phyloP scores from a whole-genome alignment of 1,284 basidiomycete genomes.

The Kalmanozyma brasiliensis region DNA sequence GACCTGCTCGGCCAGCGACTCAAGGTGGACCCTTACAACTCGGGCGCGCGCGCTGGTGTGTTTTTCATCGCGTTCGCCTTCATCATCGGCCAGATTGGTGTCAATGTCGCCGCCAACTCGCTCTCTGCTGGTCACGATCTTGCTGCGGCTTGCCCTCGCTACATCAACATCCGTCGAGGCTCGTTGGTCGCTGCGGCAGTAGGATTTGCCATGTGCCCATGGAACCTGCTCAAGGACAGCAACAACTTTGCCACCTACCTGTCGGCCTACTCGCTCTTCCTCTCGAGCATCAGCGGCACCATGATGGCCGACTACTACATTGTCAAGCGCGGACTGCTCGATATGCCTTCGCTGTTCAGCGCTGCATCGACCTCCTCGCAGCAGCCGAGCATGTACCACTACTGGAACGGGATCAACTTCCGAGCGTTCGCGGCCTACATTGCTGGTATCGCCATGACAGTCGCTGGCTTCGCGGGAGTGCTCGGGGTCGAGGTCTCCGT shows the following conservation, averaged over 20 bases:
- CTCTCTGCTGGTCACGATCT: conserved; percentile 86
- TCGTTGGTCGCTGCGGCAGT: conserved; percentile 81
- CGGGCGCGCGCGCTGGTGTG: conserved; percentile 67
- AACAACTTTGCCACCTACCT: conserved; percentile 85
- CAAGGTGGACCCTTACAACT: conserved; percentile 75
- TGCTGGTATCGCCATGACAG: conserved; percentile 82
- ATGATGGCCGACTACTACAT: conserved; percentile 77
- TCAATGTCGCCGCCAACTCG: conserved; percentile 81
- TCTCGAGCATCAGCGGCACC: conserved; percentile 67
- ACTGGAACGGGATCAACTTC: conserved; percentile 75
- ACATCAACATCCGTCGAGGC: conserved; percentile 85
- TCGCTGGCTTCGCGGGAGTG: conserved; percentile 76
- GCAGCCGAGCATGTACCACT: conserved; percentile 74
- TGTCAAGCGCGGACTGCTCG: conserved; percentile 78
- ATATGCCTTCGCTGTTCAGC: conserved; percentile 80
- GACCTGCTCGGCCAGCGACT: conserved; percentile 78
- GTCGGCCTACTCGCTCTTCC: conserved; percentile 74
- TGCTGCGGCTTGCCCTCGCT: conserved; percentile 79
- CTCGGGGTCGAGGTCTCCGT: conserved; percentile 55
- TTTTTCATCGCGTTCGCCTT: conserved; percentile 78
- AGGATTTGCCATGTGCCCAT: conserved; percentile 79
- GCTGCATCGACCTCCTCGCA: conserved; percentile 57
- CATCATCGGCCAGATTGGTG: conserved; percentile 76
- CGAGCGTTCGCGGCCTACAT: conserved; percentile 80
- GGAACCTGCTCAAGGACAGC: conserved; percentile 81